Base-by-base conservation (phyloP, 768 basidiomycete species). In the Termitomyces sp. region DNA sequence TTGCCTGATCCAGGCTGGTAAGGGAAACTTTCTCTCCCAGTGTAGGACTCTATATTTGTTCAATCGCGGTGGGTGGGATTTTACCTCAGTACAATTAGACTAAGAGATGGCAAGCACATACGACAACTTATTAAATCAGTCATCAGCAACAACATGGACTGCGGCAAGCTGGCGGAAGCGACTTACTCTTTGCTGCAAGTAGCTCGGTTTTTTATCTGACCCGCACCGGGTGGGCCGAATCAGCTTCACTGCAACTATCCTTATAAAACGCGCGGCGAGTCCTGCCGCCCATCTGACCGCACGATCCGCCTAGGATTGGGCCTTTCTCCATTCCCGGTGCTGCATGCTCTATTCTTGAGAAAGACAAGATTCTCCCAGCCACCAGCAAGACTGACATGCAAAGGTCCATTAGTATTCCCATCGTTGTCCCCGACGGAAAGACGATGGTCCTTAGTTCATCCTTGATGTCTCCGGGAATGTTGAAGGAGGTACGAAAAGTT, bases 251-350 rank as follows among this genome's bases (percentile, higher is more conserved):
- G n/a, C n/a, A n/a, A n/a, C n/a, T 55, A 27, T 20, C 49, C 27
- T 20, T 34, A 27, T 34, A 63, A 60, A 63, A 53, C 54, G 55
- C 24, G 55, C 62, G 3, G 57, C 61, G 14, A 43, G 60, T 55
- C n/a, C 22, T 46, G 2, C 7, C 24, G 36, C 36, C 36, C n/a
- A 24, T 31, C 16, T 41, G 0, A 41, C 53, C 20, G 48, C 42
- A 14, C 6, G 2, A 13, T 52, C 2, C 49, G 14, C n/a, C 20
- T 18, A 63, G 62, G 71, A 73, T 56, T 73, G 72, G 73, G 57
- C 69, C 70, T 1, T 73, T 69, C 61, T 74, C 72, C 59, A 63
- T 52, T 24, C 64, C 69, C 0, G 70, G 69, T 10, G 69, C 69
- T 5, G 60, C 64, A 5, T 73, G 72, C 54, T 71, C 69, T 5